Conservation (phyloP, 306 rosid species). For the Rosa persica region DNA sequence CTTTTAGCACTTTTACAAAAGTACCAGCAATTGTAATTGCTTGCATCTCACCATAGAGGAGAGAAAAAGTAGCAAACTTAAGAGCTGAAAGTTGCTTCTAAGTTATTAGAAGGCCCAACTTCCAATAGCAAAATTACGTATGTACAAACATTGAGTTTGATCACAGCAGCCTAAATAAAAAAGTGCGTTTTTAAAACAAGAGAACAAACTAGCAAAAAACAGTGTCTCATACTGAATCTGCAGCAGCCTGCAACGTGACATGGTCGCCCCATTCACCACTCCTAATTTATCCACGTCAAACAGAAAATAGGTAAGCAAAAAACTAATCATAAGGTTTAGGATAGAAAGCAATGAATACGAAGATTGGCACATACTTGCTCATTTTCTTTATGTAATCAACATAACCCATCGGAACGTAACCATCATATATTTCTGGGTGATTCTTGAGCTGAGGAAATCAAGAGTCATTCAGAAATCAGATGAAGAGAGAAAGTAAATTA, state of each 20-base stretch:
- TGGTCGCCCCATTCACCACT: conserved; percentile 99
- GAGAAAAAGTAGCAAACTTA: background rate
- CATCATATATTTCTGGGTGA: conserved; percentile 55
- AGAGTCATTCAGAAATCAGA: background rate
- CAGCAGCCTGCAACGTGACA: conserved; percentile 97
- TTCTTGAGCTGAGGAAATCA: conserved; percentile 55
- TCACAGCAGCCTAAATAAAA: background rate
- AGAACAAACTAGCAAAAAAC: conserved; percentile 20
- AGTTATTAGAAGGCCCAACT: background rate
- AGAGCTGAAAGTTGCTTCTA: background rate
- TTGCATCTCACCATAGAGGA: background rate
- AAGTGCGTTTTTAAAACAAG: background rate
- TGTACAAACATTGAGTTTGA: conserved; percentile 1
- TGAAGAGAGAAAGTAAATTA: background rate
- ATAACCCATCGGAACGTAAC: conserved; percentile 85
- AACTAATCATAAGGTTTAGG: conserved; percentile 1
- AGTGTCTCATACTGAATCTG: conserved; percentile 75
- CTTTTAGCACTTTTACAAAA: background rate
- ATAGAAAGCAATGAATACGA: conserved; percentile 6
- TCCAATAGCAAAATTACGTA: background rate
- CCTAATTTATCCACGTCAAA: conserved; percentile 53
- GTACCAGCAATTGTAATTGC: background rate
- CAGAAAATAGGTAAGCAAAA: conserved; percentile 24
- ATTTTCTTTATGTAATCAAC: conserved; percentile 78
- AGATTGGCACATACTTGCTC: conserved; percentile 63